phyloP scores from a whole-genome alignment of 805 yeast species.

The Saccharomycopsis microspora region DNA sequence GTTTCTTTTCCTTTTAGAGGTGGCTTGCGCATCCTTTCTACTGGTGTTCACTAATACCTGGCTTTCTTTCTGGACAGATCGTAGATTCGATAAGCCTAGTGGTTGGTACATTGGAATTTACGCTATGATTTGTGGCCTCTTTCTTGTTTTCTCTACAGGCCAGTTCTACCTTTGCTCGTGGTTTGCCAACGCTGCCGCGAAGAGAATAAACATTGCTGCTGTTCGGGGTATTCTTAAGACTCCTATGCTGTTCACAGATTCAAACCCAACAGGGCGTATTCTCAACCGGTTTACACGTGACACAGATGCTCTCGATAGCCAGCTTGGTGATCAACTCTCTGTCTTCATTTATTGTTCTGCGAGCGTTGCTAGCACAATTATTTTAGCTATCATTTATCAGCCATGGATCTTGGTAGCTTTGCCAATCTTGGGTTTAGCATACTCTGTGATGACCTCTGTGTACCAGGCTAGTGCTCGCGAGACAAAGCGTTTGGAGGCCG shows the following conservation, averaged over 20 bases:
- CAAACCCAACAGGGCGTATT: constrained; percentile 83
- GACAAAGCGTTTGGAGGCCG: constrained; percentile 64
- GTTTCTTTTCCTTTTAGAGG: constrained; percentile 21
- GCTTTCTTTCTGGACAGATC: constrained; percentile 72
- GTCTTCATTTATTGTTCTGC: constrained; percentile 40
- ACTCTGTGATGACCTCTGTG: constrained; percentile 31
- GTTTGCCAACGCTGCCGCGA: constrained; percentile 44
- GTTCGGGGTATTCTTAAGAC: constrained; percentile 51
- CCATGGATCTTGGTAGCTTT: constrained; percentile 67
- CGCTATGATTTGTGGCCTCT: constrained; percentile 42
- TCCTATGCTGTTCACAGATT: constrained; percentile 75
- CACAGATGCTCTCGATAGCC: constrained; percentile 72
- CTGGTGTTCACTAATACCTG: constrained; percentile 57
- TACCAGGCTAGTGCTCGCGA: constrained; percentile 69
- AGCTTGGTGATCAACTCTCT: constrained; percentile 57
- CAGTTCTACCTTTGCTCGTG: constrained; percentile 37
- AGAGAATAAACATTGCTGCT: constrained; percentile 49
- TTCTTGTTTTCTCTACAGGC: constrained; percentile 31
- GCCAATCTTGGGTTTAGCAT: constrained; percentile 25
- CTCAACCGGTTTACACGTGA: constrained; percentile 80
- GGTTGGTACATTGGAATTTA: constrained; percentile 55
- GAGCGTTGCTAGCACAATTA: constrained; percentile 47
- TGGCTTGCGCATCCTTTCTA: constrained; percentile 27
- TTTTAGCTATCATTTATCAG: constrained; percentile 55
- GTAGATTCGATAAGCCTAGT: constrained; percentile 38